Conservation (phyloP, 1,284 basidiomycete genomes). For the Cryptococcus sp. region DNA sequence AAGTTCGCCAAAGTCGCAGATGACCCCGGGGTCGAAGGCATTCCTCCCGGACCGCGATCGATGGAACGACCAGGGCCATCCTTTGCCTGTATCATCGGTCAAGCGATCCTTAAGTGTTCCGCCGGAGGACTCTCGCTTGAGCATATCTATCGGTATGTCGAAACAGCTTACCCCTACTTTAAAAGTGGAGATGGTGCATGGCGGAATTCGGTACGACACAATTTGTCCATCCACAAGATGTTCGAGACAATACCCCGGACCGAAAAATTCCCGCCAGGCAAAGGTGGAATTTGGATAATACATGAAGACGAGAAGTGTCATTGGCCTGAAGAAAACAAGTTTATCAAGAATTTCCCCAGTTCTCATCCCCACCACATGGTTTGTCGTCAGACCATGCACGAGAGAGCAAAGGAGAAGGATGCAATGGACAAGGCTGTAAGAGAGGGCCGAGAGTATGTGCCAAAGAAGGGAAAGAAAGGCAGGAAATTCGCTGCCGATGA, state of each 20-base stretch:
- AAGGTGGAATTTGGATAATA: slow-evolving; percentile 48
- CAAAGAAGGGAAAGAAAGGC: slow-evolving; percentile 44
- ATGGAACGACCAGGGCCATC: slow-evolving; percentile 72
- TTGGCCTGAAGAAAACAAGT: slow-evolving; percentile 43
- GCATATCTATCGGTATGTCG: slow-evolving; percentile 95
- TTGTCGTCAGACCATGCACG: slow-evolving; percentile 41
- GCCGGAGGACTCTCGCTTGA: slow-evolving; percentile 82
- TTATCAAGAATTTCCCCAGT: slow-evolving; percentile 44
- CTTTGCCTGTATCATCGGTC: slow-evolving; percentile 93
- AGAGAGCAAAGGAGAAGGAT: slow-evolving; percentile 35
- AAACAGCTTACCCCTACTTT: slow-evolving; percentile 87
- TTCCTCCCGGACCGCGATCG: slow-evolving; percentile 78
- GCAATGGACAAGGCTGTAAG: slow-evolving; percentile 36
- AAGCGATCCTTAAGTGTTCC: slow-evolving; percentile 80
- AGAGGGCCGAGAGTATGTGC: slow-evolving; percentile 38
- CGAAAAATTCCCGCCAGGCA: slow-evolving; percentile 42
- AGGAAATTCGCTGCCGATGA: slow-evolving; percentile 18
- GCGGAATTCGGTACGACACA: slow-evolving; percentile 86
- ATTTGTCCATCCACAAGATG: slow-evolving; percentile 75
- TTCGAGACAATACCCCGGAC: slow-evolving; percentile 59
- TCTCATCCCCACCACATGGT: slow-evolving; percentile 35
- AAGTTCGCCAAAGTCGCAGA: slow-evolving; percentile 42
- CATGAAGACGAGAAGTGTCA: slow-evolving; percentile 42
- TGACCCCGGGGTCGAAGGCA: slow-evolving; percentile 47
- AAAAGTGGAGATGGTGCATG: slow-evolving; percentile 90